A percentile compares a stretch with the other conserved stretches of the same genome.
These are phyloP conservation scores for Calonectria naviculata DNA, from an alignment of 2,329 filamentous ascomycete genomes.

Conservation along the genomic window DNA sequence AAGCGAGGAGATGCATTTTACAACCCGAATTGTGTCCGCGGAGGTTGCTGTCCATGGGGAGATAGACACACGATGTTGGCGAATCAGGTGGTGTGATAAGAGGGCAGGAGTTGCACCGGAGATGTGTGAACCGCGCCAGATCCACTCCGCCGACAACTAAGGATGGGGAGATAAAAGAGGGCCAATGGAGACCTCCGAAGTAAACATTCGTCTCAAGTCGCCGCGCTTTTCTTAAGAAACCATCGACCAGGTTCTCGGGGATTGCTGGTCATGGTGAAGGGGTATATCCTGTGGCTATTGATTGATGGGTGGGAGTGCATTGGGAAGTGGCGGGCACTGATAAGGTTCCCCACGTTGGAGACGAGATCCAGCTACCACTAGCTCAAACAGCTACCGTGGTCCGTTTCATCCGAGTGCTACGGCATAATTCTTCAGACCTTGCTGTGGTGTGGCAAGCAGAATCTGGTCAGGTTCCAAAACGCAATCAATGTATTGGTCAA, in stretches of 20 bases:
- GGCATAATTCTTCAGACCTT: neutral
- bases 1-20: slow-evolving; percentile 46
- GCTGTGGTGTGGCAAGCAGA: neutral
- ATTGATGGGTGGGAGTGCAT: too few species aligned
- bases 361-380: neutral
- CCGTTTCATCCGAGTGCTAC: neutral
- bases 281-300: neutral
- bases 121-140: slow-evolving; percentile 37
- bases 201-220: neutral
- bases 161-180: slow-evolving; percentile 14
- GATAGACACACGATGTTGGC: slow-evolving; percentile 28
- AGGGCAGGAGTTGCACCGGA: slow-evolving; percentile 32
- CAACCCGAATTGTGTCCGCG: slow-evolving; percentile 35
- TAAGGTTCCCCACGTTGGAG: neutral
- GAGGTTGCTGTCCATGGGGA: slow-evolving; percentile 36
- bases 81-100: slow-evolving; percentile 41
- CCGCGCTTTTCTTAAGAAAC: neutral
- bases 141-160: slow-evolving; percentile 22
- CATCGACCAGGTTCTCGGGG: neutral
- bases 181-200: neutral
- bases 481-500: neutral
- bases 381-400: neutral
- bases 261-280: neutral
- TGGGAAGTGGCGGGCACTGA: neutral
- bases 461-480: neutral